These are phyloP conservation scores for Serpula lacrymans DNA, from an alignment of 768 basidiomycete species.

Conservation along the genomic window DNA sequence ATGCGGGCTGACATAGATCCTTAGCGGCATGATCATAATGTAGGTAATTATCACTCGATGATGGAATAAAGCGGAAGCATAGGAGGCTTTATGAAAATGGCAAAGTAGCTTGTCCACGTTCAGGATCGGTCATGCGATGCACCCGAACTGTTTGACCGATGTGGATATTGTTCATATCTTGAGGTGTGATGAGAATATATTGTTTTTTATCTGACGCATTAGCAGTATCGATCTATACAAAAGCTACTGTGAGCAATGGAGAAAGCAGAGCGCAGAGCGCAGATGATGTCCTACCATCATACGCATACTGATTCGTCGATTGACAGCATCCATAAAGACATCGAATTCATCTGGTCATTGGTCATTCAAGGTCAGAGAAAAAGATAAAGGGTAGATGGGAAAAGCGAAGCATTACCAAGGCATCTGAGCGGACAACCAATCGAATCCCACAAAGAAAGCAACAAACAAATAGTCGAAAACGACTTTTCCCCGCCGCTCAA, in stretches of 20 bases:
- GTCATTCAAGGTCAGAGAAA: constrained; percentile 12
- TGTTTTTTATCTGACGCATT: constrained; percentile 86
- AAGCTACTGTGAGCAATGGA: constrained; percentile 4
- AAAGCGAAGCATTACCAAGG: constrained; percentile 51
- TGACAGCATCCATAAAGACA: constrained; percentile 95
- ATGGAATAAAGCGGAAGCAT: no score
- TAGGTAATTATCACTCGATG: no score
- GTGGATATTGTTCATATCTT: constrained; percentile 76
- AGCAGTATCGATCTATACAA: constrained; percentile 77
- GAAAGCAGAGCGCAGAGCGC: not conserved
- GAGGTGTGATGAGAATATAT: constrained; percentile 95
- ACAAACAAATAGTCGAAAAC: constrained; percentile 91
- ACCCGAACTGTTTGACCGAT: constrained; percentile 71
- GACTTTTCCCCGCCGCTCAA: constrained; percentile 95
- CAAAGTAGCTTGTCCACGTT: constrained; percentile 56
- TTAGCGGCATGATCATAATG: no score
- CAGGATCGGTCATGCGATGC: constrained; percentile 75
- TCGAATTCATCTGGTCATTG: constrained; percentile 82
- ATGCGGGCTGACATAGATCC: no score
- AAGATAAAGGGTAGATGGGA: constrained; percentile 3
- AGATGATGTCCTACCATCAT: constrained; percentile 65
- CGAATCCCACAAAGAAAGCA: constrained; percentile 95
- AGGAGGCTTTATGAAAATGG: no score
- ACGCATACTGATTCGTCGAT: constrained; percentile 88
- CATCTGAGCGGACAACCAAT: constrained; percentile 93